phyloP scores from a whole-genome alignment of 2,329 filamentous ascomycete species.

The Fusarium virguliforme region DNA sequence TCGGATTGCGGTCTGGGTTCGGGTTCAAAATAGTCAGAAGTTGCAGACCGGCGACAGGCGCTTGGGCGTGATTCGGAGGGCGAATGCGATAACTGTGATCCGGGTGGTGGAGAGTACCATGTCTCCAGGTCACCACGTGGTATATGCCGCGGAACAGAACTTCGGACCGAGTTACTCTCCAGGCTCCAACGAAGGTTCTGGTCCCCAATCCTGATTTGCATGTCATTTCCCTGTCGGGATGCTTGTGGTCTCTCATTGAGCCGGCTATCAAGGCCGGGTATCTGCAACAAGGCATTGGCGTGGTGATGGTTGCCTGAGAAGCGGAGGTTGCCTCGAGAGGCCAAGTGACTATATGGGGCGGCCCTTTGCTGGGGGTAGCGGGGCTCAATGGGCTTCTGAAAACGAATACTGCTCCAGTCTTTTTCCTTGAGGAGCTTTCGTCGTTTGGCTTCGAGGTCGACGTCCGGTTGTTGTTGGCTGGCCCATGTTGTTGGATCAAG shows the following conservation, averaged over 20 bases:
- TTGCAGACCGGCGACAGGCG: background rate
- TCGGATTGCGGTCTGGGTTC: background rate
- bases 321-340: conserved; percentile 2
- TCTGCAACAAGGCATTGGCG: background rate
- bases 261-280: background rate
- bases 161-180: conserved; percentile 50
- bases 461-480: conserved; percentile 1
- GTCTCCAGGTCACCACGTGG: conserved; percentile 8
- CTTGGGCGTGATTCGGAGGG: background rate
- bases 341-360: conserved; percentile 4
- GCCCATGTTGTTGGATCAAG: conserved; percentile 1
- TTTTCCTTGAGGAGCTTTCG: conserved; percentile 48
- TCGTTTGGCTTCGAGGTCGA: conserved; percentile 46
- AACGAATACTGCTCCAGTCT: conserved; percentile 54
- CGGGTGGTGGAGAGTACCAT: conserved; percentile 5
- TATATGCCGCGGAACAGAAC: conserved; percentile 20
- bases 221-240: conserved; percentile 9
- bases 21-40: background rate
- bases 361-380: conserved; percentile 41
- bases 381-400: conserved; percentile 52
- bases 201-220: conserved; percentile 53
- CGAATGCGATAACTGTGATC: background rate
- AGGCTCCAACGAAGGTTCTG: conserved; percentile 53
- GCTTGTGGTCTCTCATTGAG: background rate
- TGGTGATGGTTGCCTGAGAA: background rate